Conservation (phyloP, 2,329 filamentous ascomycete genomes). For the Diaporthe nobilis region DNA sequence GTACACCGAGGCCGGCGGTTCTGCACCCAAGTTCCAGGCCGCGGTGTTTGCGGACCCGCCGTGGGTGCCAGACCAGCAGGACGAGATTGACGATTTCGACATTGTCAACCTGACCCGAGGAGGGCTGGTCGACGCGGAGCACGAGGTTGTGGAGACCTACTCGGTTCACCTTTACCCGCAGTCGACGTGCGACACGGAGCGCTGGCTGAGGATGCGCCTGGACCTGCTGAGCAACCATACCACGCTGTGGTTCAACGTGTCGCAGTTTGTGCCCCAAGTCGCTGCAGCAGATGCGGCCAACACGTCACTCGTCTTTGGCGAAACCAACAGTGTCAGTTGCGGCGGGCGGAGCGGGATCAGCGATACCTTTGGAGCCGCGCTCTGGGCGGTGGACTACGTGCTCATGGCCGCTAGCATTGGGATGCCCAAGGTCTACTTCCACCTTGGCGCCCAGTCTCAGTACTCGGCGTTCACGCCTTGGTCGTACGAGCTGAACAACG, state of each 20-base stretch:
- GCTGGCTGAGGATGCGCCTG: constrained; percentile 52
- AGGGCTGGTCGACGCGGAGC: constrained; percentile 39
- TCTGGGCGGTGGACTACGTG: constrained; percentile 64
- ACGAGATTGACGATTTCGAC: constrained; percentile 53
- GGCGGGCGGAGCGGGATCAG: constrained; percentile 56
- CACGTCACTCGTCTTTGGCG: constrained; percentile 59
- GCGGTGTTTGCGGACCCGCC: constrained; percentile 54
- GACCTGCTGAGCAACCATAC: constrained; percentile 52
- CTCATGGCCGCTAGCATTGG: constrained; percentile 53
- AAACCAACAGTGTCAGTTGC: constrained; percentile 61
- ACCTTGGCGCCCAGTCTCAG: constrained; percentile 47
- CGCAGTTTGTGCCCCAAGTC: constrained; percentile 44
- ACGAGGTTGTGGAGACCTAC: constrained; percentile 45
- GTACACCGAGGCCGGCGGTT: constrained; percentile 46
- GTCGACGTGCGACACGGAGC: constrained; percentile 47
- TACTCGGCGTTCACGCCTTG: constrained; percentile 42
- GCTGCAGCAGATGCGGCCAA: constrained; percentile 50
- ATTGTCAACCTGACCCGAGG: constrained; percentile 52
- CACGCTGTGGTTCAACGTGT: constrained; percentile 49
- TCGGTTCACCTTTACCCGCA: constrained; percentile 53
- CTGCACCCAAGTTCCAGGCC: constrained; percentile 50
- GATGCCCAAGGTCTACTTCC: constrained; percentile 58
- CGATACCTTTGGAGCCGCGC: constrained; percentile 63
- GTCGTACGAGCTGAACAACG: constrained; percentile 49
- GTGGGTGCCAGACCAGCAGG: constrained; percentile 54